phyloP scores from a whole-genome alignment of 2,329 filamentous ascomycete species.

The Thelonectria olida region DNA sequence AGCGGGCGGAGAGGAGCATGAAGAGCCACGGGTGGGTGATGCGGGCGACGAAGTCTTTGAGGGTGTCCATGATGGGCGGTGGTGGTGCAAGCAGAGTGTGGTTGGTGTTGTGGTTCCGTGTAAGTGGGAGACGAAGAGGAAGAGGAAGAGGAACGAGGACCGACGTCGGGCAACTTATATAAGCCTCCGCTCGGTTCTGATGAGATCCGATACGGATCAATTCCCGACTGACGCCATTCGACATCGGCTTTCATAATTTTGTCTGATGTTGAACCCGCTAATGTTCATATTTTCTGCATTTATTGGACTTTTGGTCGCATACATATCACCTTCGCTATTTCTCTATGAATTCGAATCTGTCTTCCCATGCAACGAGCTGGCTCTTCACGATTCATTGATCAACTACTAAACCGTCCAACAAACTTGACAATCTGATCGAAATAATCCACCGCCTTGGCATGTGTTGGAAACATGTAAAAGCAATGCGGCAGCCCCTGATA shows the following conservation, averaged over 20 bases:
- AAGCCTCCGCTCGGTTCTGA: conserved; percentile 10
- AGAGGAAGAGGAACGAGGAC: not conserved
- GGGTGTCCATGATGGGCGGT: conserved; percentile 30
- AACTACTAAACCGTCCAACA: conserved; percentile 1
- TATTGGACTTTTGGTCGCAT: no score
- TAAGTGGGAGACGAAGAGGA: not conserved
- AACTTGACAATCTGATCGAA: conserved; percentile 16
- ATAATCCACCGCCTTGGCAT: conserved; percentile 25
- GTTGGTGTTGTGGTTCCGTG: not conserved
- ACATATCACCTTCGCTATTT: no score
- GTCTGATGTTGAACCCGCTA: no score
- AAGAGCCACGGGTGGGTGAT: conserved; percentile 63
- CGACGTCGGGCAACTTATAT: conserved; percentile 4
- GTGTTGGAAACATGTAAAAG: conserved; percentile 35
- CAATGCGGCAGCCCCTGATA: conserved; percentile 49
- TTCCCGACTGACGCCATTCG: not conserved
- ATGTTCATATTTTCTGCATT: no score
- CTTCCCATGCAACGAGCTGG: no score
- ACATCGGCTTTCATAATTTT: not conserved
- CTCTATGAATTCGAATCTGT: no score
- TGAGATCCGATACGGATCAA: not conserved
- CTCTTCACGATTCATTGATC: not conserved
- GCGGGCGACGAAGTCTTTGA: conserved; percentile 41
- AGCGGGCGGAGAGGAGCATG: conserved; percentile 56
- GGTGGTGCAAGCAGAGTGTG: not conserved